These are phyloP conservation scores for Diaporthe capsici DNA, from an alignment of 2,329 filamentous ascomycete species.

Conservation along the genomic window DNA sequence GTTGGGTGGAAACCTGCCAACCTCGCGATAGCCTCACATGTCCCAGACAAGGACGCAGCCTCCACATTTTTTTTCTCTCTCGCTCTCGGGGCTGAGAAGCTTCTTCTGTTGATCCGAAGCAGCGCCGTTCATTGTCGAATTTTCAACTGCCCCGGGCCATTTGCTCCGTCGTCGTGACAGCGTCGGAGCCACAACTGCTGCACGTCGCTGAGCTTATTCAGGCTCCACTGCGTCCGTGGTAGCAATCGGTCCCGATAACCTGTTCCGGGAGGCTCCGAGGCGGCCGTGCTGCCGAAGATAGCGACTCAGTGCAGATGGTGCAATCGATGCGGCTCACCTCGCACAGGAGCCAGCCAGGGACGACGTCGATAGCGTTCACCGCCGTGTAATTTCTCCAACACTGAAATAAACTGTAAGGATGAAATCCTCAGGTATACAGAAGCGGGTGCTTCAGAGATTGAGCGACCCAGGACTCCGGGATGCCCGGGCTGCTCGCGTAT, in stretches of 20 bases:
- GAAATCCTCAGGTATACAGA: conserved; percentile 6
- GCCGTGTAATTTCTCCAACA: neutral
- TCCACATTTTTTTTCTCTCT: neutral
- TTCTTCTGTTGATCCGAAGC: neutral
- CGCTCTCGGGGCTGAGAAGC: neutral
- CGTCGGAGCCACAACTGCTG: conserved; percentile 6
- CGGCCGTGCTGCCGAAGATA: conserved; percentile 25
- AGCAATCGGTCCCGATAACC: conserved; percentile 28
- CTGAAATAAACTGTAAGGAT: conserved; percentile 1
- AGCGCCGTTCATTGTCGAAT: conserved; percentile 10
- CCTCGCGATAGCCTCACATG: conserved; percentile 30
- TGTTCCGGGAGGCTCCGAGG: conserved; percentile 26
- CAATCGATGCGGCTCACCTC: conserved; percentile 19
- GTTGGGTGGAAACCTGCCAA: conserved; percentile 18
- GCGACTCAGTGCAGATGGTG: conserved; percentile 15
- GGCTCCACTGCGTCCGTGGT: conserved; percentile 17
- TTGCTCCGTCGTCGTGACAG: conserved; percentile 27
- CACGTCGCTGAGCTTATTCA: conserved; percentile 28
- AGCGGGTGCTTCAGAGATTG: conserved; percentile 17
- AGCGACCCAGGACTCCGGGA: neutral
- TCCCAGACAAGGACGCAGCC: neutral
- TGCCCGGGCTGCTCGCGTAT: conserved; percentile 2
- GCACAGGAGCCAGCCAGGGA: neutral
- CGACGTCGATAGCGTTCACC: neutral
- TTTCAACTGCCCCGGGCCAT: conserved; percentile 1